A percentile compares a stretch with the other conserved stretches of the same genome.
phyloP scores from a whole-genome alignment of 2,329 filamentous ascomycete species.

The Penicillium sp. region DNA sequence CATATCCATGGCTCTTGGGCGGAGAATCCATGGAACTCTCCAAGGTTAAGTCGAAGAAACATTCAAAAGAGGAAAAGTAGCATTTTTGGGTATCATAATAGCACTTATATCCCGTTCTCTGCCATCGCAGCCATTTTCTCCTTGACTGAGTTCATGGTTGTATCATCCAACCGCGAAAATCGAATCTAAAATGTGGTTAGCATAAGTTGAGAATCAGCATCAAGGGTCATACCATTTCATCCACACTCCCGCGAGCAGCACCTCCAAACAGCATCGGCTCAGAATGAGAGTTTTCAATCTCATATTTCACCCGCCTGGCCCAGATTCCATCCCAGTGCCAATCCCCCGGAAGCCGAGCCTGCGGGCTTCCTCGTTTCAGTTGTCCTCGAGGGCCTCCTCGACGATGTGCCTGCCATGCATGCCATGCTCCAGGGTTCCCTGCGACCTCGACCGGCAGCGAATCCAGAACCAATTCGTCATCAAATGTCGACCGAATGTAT shows the following conservation, averaged over 20 bases:
- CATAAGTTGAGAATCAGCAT: not conserved
- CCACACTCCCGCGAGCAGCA: conserved; percentile 51
- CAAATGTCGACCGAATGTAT: conserved; percentile 81
- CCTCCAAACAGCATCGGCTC: conserved; percentile 76
- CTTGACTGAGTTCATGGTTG: conserved; percentile 34
- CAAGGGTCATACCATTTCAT: conserved; percentile 63
- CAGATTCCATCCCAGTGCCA: conserved; percentile 99
- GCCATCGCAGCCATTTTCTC: conserved; percentile 35
- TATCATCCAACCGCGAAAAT: conserved; percentile 39
- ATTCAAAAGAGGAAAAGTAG: conserved; percentile 4
- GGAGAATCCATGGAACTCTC: conserved; percentile 3
- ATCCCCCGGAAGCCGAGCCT: conserved; percentile 65
- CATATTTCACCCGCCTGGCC: conserved; percentile 82
- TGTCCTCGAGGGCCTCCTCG: conserved; percentile 32
- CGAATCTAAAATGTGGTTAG: conserved; percentile 36
- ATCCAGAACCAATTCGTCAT: conserved; percentile 73
- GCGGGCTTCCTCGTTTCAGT: conserved; percentile 47
- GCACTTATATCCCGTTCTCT: conserved; percentile 24
- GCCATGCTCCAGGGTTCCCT: conserved; percentile 88
- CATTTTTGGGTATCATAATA: conserved; percentile 27
- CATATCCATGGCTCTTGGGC: not conserved
- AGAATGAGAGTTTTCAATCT: conserved; percentile 71
- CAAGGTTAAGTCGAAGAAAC: not conserved
- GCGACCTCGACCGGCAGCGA: conserved; percentile 75
- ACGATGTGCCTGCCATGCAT: conserved; percentile 81